Evolutionary conservation across 441 rosid genomes (phyloP).

Genomic region (Brassica balearica): DNA sequence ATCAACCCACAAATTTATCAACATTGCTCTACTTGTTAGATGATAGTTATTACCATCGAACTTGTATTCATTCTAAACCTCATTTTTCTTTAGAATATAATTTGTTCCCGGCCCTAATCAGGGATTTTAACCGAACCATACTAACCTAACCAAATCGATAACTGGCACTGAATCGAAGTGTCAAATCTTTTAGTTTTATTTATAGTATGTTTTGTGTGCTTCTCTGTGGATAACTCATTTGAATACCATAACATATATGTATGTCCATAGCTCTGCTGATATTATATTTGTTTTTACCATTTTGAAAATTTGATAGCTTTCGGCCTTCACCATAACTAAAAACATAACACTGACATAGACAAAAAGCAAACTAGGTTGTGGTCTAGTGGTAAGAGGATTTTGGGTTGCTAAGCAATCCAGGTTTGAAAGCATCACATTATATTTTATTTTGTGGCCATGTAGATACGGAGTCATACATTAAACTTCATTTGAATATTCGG

Average conservation of each 20-base stretch:
- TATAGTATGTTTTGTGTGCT: background rate
- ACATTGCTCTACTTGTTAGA: background rate
- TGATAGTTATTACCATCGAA: background rate
- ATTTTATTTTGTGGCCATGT: no score
- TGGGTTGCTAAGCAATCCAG: no score
- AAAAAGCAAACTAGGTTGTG: background rate
- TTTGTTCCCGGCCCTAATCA: background rate
- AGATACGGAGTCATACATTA: no score
- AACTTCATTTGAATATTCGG: no score
- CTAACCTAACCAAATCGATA: background rate
- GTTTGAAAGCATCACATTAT: no score
- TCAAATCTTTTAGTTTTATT: background rate
- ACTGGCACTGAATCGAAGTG: background rate
- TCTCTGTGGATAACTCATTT: background rate
- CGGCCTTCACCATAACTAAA: background rate
- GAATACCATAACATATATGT: background rate
- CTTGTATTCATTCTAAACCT: background rate
- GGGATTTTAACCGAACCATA: background rate
- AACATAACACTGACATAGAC: background rate
- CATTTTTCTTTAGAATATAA: background rate
- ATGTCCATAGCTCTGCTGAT: background rate
- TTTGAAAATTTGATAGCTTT: background rate
- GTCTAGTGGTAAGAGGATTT: no score
- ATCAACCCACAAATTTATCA: background rate
- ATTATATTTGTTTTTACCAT: background rate